Evolutionary conservation across 78 protist genomes (phyloP), one percentile per base, ranked within the genome.

Genomic region (Polysphondylium violaceum): DNA sequence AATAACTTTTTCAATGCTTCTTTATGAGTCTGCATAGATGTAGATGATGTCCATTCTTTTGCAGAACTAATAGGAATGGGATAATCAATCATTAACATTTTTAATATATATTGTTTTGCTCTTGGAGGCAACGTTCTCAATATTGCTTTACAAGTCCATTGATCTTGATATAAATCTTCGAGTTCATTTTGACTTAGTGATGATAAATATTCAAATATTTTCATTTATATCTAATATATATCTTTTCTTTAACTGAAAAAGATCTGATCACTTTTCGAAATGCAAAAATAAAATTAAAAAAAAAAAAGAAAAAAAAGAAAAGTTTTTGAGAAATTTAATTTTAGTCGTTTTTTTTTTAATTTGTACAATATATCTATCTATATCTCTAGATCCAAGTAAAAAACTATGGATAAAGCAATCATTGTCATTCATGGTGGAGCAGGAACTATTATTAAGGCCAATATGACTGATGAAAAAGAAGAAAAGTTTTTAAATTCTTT

Each of bases 361-460:
- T n/a, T n/a, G n/a, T n/a, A n/a, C n/a, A n/a, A n/a, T n/a, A n/a
- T n/a, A n/a, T n/a, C n/a, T n/a, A n/a, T n/a, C n/a, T n/a, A n/a
- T n/a, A n/a, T n/a, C n/a, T n/a, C n/a, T n/a, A n/a, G n/a, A n/a
- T n/a, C n/a, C n/a, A n/a, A n/a, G n/a, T n/a, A n/a, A 31, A 61
- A 35, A 64, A 36, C n/a, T 23, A 64, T 6, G 11, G 40, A 65
- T 16, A 83, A 50, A 59, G 47, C 77, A 47, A 44, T 72, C 67
- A 31, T 88, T 33, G 79, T 64, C 0, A 91, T 92, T 33, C 95
- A 92, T 87, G 95, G 95, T 31, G 95, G 95, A 7, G 92, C 95
- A 23, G 95, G 95, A 8, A 64, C 71, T 8, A 83, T 92, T 3
- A 27, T 33, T 3, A 73, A 33, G 47, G 25, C 23, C 7, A 27